A percentile compares a stretch with the other conserved stretches of the same genome.
Conservation (phyloP, 345 rosid genomes). For the Camelina laxa region DNA sequence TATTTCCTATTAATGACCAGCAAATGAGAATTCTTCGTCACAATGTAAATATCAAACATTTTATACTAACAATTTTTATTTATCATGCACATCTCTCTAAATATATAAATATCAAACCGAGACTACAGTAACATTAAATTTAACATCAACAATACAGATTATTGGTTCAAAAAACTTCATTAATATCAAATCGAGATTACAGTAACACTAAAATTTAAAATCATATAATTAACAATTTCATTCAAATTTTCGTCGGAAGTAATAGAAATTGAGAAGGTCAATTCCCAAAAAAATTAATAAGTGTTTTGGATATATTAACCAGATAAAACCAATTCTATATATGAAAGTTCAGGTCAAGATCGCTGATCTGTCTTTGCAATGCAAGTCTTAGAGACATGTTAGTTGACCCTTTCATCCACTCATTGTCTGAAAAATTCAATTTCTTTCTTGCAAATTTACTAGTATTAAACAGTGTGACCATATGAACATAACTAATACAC, state of each 20-base stretch:
- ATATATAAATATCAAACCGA: too few relatives aligned
- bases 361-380: conserved; percentile 41
- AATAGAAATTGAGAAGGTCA: neutral
- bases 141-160: too few relatives aligned
- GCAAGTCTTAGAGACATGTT: conserved; percentile 43
- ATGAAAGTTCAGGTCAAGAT: conserved; percentile 45
- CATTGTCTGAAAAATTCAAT: conserved; percentile 19
- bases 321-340: neutral
- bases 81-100: too few relatives aligned
- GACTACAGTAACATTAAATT: too few relatives aligned
- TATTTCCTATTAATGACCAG: neutral
- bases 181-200: too few relatives aligned
- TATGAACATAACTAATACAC: conserved; percentile 34
- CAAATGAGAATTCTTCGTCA: conserved; percentile 17
- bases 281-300: neutral
- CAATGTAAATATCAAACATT: neutral
- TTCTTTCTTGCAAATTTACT: conserved; percentile 8
- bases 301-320: neutral
- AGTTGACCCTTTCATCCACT: conserved; percentile 50
- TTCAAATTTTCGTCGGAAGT: neutral
- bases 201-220: too few relatives aligned
- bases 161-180: too few relatives aligned
- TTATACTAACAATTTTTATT: neutral
- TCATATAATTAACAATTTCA: neutral
- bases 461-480: conserved; percentile 16